These are phyloP conservation scores for Lachnellula hyalina DNA, from an alignment of 2,329 filamentous ascomycete species.

Conservation along the genomic window DNA sequence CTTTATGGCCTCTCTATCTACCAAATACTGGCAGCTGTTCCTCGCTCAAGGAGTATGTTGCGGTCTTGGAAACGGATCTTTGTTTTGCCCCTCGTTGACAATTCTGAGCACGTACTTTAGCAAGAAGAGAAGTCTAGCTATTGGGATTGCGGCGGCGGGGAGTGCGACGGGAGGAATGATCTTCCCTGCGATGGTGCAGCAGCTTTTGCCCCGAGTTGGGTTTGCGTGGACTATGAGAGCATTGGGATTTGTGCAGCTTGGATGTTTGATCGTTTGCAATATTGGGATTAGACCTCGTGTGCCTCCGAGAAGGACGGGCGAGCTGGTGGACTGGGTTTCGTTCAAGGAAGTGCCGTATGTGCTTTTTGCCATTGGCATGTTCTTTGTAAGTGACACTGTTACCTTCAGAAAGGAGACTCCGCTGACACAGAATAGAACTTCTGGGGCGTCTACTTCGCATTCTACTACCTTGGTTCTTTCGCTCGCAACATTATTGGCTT, in stretches of 20 bases:
- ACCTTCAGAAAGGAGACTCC: neutral
- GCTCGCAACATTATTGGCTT: slow-evolving; percentile 34
- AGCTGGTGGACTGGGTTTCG: slow-evolving; percentile 39
- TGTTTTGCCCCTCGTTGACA: slow-evolving; percentile 37
- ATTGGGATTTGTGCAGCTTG: slow-evolving; percentile 42
- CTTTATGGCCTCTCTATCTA: slow-evolving; percentile 37
- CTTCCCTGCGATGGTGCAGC: slow-evolving; percentile 39
- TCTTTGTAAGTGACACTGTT: slow-evolving; percentile 26
- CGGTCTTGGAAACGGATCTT: slow-evolving; percentile 37
- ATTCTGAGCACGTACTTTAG: slow-evolving; percentile 39
- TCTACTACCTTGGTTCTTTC: slow-evolving; percentile 34
- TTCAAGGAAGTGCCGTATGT: slow-evolving; percentile 41
- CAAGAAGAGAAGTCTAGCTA: slow-evolving; percentile 34
- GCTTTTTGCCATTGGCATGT: slow-evolving; percentile 40
- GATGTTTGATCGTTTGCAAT: slow-evolving; percentile 30
- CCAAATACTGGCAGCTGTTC: slow-evolving; percentile 38
- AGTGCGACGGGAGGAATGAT: slow-evolving; percentile 39
- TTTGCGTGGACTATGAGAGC: slow-evolving; percentile 43
- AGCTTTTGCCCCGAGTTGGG: slow-evolving; percentile 37
- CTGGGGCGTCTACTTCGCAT: slow-evolving; percentile 42
- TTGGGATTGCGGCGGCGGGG: slow-evolving; percentile 35
- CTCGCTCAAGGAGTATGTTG: slow-evolving; percentile 39
- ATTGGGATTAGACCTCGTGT: slow-evolving; percentile 39
- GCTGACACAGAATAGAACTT: slow-evolving; percentile 26
- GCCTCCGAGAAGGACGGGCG: slow-evolving; percentile 36